Conservation (phyloP, 1,284 basidiomycete species). For the Neonothopanus nambi region DNA sequence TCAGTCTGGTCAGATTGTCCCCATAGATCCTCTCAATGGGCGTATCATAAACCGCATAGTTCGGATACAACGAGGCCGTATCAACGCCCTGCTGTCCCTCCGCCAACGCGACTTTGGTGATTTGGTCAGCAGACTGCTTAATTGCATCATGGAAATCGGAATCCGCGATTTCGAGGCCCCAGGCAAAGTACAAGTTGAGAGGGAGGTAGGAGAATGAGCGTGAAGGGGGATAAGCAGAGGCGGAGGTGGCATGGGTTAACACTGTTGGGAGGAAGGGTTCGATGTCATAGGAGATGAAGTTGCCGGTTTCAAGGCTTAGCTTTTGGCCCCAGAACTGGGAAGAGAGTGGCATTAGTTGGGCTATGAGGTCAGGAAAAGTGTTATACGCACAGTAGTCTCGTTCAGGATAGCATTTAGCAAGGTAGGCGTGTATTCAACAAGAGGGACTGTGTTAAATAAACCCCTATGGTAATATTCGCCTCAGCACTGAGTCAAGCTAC, state of each 20-base stretch:
- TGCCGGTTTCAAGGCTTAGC: constrained; percentile 30
- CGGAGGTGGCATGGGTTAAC: constrained; percentile 37
- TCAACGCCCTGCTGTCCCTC: constrained; percentile 43
- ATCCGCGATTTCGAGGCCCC: constrained; percentile 37
- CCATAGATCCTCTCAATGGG: constrained; percentile 48
- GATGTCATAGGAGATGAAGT: constrained; percentile 50
- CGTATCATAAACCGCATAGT: constrained; percentile 53
- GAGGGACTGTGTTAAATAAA: constrained; percentile 50
- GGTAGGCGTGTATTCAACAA: constrained; percentile 38
- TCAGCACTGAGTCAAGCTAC: background rate
- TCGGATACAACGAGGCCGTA: constrained; percentile 46
- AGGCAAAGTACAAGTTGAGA: constrained; percentile 49
- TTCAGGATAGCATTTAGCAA: constrained; percentile 49
- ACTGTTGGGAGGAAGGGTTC: constrained; percentile 54
- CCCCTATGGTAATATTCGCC: constrained; percentile 29
- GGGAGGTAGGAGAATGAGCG: constrained; percentile 42
- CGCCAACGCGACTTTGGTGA: constrained; percentile 37
- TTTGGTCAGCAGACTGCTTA: constrained; percentile 35
- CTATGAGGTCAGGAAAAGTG: background rate
- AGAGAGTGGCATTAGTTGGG: background rate
- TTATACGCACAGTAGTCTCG: constrained; percentile 44
- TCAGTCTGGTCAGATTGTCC: constrained; percentile 40
- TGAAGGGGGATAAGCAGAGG: constrained; percentile 48
- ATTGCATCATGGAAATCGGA: constrained; percentile 38
- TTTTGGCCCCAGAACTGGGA: constrained; percentile 31